Conservation (phyloP, 306 rosid genomes). For the Gillenia trifoliata region DNA sequence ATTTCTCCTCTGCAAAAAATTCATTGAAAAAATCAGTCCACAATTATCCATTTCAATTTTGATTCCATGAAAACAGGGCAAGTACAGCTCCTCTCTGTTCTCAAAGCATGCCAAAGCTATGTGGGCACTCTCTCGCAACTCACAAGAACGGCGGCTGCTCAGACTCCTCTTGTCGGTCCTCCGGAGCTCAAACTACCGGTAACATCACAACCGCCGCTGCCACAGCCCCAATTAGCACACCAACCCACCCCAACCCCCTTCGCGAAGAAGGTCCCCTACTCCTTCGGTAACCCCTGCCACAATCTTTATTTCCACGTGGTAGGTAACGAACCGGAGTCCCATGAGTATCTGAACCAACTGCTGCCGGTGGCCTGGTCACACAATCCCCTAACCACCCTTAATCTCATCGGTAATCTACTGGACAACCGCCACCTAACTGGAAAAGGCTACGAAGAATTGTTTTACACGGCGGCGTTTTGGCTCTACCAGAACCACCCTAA, state of each 20-base stretch:
- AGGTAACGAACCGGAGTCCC: constrained; percentile 22
- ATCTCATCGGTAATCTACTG: constrained; percentile 53
- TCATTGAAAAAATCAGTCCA: no score
- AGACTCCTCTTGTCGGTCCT: constrained; percentile 43
- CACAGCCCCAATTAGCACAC: background rate
- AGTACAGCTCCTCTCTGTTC: background rate
- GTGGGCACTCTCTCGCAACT: background rate
- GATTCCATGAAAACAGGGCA: background rate
- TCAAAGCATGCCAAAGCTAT: background rate
- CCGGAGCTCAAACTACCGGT: constrained; percentile 34
- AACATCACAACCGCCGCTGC: background rate
- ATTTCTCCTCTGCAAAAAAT: background rate
- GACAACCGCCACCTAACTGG: constrained; percentile 29
- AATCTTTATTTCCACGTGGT: constrained; percentile 57
- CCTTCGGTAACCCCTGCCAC: constrained; percentile 50
- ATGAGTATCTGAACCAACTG: constrained; percentile 2
- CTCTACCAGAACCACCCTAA: constrained; percentile 50
- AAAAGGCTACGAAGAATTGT: constrained; percentile 32
- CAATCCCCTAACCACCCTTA: background rate
- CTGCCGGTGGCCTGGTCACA: constrained; percentile 42
- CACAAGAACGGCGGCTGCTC: constrained; percentile 22
- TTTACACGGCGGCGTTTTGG: constrained; percentile 46
- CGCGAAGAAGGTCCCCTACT: constrained; percentile 12
- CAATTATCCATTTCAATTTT: background rate
- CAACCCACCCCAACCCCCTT: constrained; percentile 17